These are phyloP conservation scores for Suhomyces xylopsoci DNA, from an alignment of 805 yeast genomes.

Conservation along the genomic window DNA sequence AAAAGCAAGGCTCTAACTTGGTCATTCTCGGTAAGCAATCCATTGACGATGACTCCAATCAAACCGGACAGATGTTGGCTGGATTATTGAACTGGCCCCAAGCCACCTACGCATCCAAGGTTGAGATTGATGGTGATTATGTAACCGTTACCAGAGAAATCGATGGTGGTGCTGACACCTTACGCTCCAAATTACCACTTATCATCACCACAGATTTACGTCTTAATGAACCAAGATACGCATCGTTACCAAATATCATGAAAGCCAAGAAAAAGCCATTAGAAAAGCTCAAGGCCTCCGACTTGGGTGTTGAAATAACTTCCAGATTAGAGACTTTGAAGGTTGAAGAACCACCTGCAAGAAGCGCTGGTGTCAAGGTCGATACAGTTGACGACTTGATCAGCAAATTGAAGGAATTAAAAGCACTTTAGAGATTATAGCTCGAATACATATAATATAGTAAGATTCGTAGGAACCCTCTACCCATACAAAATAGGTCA, in stretches of 20 bases:
- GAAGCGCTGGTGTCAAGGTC: conserved; percentile 81
- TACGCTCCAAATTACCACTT: conserved; percentile 75
- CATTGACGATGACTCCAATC: conserved; percentile 91
- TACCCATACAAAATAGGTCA: neutral
- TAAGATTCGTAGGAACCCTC: neutral
- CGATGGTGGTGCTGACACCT: conserved; percentile 90
- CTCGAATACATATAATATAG: neutral
- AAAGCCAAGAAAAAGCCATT: conserved; percentile 97
- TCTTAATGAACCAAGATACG: conserved; percentile 92
- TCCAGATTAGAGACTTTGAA: conserved; percentile 65
- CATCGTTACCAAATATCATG: conserved; percentile 95
- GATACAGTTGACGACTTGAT: conserved; percentile 79
- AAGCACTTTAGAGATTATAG: conserved; percentile 52
- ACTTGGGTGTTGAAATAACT: conserved; percentile 63
- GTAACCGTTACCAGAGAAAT: conserved; percentile 84
- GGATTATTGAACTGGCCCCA: conserved; percentile 95
- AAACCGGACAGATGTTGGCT: conserved; percentile 95
- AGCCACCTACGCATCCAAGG: conserved; percentile 91
- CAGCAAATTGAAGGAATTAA: conserved; percentile 69
- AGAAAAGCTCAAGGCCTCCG: conserved; percentile 58
- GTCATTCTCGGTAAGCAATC: conserved; percentile 94
- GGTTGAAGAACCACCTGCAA: conserved; percentile 81
- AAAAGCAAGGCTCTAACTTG: conserved; percentile 67
- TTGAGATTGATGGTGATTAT: conserved; percentile 54
- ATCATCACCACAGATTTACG: conserved; percentile 91